Evolutionary conservation across 192 early-diverging fungal genomes (phyloP), one percentile per base, ranked within the genome.

Genomic region (Dimargaris verticillata): DNA sequence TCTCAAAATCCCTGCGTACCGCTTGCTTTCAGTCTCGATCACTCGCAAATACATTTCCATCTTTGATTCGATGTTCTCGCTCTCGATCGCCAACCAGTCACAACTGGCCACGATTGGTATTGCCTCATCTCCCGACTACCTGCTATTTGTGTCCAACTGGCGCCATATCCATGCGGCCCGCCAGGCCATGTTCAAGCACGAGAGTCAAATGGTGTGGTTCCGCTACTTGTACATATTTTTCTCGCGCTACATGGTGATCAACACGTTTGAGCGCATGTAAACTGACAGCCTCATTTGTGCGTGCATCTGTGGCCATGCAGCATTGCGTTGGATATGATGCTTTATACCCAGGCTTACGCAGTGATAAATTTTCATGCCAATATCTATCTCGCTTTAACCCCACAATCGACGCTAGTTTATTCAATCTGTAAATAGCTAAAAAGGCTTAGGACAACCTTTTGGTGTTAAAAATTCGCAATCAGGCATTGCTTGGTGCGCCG

Each of bases 161-260:
- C 49, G 46, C 28, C 78, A 78, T 7, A 76, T 83, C 51, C 61
- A 71, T 12, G 63, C 67, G 64, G 80, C 79, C 3, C 74, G 82
- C 45, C 63, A 70, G 51, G 89, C 87, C 3, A 93, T 93, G 88
- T 70, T 76, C 33, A 70, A 82, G 66, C 93, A 96, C 59, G 71
- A 78, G 62, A 84, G 78, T 48, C 93, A 96, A 77, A 66, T 94
- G 71, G 86, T 92, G 13, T 96, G 93, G 93, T 96, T 96, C 70
- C 69, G 93, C 22, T 81, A 84, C 72, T 64, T 93, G 41, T 94
- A 93, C 68, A 74, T 94, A 33, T 63, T 81, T 11, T 87, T 91
- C 66, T 92, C 91, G 29, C 72, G 88, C 54, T 97, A 89, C 71
- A 93, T 95, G 93, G 72, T 81, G 47, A 72, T 89, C 49, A 95